These are phyloP conservation scores for Zangia roseola DNA, from an alignment of 768 basidiomycete genomes.

Conservation along the genomic window DNA sequence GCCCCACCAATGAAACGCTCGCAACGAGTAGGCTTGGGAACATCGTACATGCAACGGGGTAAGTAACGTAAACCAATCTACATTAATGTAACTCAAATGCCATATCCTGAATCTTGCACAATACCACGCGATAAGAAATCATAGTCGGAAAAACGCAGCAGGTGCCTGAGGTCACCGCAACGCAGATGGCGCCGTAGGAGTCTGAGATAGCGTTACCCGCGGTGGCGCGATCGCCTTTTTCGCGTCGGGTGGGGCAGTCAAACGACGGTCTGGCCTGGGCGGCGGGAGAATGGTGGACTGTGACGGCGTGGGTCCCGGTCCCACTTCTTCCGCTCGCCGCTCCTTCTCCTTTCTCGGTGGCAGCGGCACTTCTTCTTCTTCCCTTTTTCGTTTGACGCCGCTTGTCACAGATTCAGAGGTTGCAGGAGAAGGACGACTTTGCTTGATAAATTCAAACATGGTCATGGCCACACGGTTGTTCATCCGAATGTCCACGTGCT, in stretches of 20 bases:
- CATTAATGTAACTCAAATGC: no score
- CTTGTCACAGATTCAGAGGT: background rate
- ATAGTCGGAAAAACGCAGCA: no score
- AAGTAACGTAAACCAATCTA: no score
- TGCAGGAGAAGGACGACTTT: conserved; percentile 5
- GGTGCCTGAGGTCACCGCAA: conserved; percentile 4
- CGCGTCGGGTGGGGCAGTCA: conserved; percentile 13
- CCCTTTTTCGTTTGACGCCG: conserved; percentile 26
- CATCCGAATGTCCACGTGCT: conserved; percentile 64
- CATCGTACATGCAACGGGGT: no score
- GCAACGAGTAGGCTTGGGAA: no score
- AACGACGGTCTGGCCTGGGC: conserved; percentile 18
- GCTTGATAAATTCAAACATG: conserved; percentile 52
- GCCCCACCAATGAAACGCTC: no score
- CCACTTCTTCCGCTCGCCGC: conserved; percentile 3
- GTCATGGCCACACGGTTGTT: conserved; percentile 57
- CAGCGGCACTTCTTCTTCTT: conserved; percentile 13
- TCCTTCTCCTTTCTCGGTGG: conserved; percentile 16
- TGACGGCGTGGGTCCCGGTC: background rate
- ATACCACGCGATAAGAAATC: no score
- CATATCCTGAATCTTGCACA: no score
- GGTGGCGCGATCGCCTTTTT: conserved; percentile 21
- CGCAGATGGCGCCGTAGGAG: background rate
- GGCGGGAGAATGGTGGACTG: conserved; percentile 11
- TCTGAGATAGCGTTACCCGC: conserved; percentile 3